phyloP scores from a whole-genome alignment of 2,329 filamentous ascomycete genomes.

The Cladobotryum mycophilum region DNA sequence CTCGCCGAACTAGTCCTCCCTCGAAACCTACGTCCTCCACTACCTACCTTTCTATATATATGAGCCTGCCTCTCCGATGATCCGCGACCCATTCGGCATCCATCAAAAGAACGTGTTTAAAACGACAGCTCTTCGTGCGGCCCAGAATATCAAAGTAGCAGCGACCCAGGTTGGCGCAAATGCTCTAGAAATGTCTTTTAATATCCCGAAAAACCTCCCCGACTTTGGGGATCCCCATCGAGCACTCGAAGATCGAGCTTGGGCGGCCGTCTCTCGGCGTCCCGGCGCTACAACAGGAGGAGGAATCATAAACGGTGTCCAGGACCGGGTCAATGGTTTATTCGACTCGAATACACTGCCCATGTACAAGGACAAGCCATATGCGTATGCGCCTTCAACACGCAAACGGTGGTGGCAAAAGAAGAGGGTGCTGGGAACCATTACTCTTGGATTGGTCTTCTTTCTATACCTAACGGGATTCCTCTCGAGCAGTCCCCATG shows the following conservation, averaged over 20 bases:
- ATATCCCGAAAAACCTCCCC: slow-evolving; percentile 62
- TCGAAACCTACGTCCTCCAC: slow-evolving; percentile 5
- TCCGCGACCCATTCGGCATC: slow-evolving; percentile 41
- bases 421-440: slow-evolving; percentile 51
- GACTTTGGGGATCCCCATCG: slow-evolving; percentile 61
- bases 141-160: slow-evolving; percentile 38
- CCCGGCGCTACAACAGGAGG: slow-evolving; percentile 22
- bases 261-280: slow-evolving; percentile 44
- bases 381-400: slow-evolving; percentile 56
- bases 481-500: slow-evolving; percentile 37
- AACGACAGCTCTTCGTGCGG: slow-evolving; percentile 40
- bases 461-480: slow-evolving; percentile 66
- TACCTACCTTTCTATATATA: too few relatives aligned
- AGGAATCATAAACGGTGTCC: slow-evolving; percentile 45
- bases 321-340: slow-evolving; percentile 57
- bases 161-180: slow-evolving; percentile 44
- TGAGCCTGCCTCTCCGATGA: slow-evolving; percentile 29
- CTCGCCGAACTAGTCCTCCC: slow-evolving; percentile 1
- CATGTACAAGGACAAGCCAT: slow-evolving; percentile 99
- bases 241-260: slow-evolving; percentile 58
- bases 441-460: slow-evolving; percentile 48
- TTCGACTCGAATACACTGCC: slow-evolving; percentile 61
- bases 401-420: slow-evolving; percentile 55
- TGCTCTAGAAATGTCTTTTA: slow-evolving; percentile 57
- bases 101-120: slow-evolving; percentile 41